These are phyloP conservation scores for Leishmania tropica DNA, from an alignment of 208 protist species.

Conservation along the genomic window DNA sequence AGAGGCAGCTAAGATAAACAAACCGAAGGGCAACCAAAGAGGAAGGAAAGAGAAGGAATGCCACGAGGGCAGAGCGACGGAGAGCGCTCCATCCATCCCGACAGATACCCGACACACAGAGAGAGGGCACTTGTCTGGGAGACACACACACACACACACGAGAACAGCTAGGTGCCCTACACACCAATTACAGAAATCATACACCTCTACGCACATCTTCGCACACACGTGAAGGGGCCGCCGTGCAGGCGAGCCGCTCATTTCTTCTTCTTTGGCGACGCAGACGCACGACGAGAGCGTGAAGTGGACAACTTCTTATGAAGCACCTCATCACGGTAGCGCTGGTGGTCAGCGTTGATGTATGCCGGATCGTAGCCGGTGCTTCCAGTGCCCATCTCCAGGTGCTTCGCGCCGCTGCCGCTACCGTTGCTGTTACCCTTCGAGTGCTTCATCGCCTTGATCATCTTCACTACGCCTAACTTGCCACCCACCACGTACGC, in stretches of 20 bases:
- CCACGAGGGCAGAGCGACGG: neutral
- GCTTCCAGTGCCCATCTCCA: constrained; percentile 47
- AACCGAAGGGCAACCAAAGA: neutral
- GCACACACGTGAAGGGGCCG: neutral
- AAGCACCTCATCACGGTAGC: constrained; percentile 71
- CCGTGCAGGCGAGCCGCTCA: neutral
- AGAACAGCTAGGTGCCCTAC: neutral
- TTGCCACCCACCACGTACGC: constrained; percentile 54
- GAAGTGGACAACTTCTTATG: constrained; percentile 50
- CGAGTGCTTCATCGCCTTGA: constrained; percentile 17
- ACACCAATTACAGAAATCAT: neutral
- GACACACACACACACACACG: neutral
- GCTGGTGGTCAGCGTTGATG: constrained; percentile 78
- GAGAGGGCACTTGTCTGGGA: neutral
- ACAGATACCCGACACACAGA: neutral
- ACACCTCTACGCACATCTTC: neutral
- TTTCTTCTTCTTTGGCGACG: constrained; percentile 53
- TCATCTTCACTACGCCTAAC: constrained; percentile 54
- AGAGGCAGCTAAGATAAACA: neutral
- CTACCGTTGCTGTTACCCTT: constrained; percentile 9
- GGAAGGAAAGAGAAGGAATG: neutral
- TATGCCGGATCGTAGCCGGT: constrained; percentile 80
- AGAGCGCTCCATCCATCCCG: neutral
- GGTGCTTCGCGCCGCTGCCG: constrained; percentile 5
- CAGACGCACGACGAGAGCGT: constrained; percentile 23